These are phyloP conservation scores for Podospora tetraspora DNA, from an alignment of 495 filamentous ascomycete genomes.

Conservation along the genomic window DNA sequence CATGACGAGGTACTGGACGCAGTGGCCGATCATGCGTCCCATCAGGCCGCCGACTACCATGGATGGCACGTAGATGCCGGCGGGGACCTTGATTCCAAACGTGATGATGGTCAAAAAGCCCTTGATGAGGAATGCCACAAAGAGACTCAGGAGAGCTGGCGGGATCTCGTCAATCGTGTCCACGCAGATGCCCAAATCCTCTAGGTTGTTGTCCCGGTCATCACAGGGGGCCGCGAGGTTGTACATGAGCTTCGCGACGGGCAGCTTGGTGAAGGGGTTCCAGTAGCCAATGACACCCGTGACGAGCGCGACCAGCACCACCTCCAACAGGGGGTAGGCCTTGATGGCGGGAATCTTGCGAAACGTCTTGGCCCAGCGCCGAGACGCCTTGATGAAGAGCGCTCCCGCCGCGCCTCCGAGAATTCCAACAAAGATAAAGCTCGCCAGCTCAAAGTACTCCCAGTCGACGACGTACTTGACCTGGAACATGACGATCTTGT, in stretches of 20 bases:
- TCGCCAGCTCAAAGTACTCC: slow-evolving; percentile 84
- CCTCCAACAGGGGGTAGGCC: slow-evolving; percentile 77
- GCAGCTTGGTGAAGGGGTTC: slow-evolving; percentile 84
- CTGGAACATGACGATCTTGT: slow-evolving; percentile 94
- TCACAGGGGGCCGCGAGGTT: slow-evolving; percentile 85
- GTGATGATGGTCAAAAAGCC: slow-evolving; percentile 80
- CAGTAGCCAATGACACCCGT: slow-evolving; percentile 86
- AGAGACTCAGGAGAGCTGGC: slow-evolving; percentile 59
- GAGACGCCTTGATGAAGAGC: slow-evolving; percentile 92
- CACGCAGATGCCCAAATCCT: slow-evolving; percentile 73
- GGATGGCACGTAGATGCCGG: slow-evolving; percentile 94
- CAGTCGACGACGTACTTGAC: slow-evolving; percentile 90
- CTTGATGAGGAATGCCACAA: slow-evolving; percentile 83
- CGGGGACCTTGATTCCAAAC: slow-evolving; percentile 92
- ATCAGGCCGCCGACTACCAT: slow-evolving; percentile 97
- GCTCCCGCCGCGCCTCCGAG: slow-evolving; percentile 81
- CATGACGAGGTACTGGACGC: slow-evolving; percentile 76
- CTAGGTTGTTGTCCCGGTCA: slow-evolving; percentile 46
- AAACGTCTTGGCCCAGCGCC: slow-evolving; percentile 83
- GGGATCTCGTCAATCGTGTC: slow-evolving; percentile 65
- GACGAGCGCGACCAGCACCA: slow-evolving; percentile 76
- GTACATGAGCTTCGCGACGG: slow-evolving; percentile 84
- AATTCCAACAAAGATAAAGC: slow-evolving; percentile 79
- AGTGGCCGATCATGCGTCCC: slow-evolving; percentile 82
- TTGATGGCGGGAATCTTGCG: slow-evolving; percentile 77